Evolutionary conservation across 2,329 filamentous ascomycete species (phyloP).

Genomic region (Colletotrichum incanum): DNA sequence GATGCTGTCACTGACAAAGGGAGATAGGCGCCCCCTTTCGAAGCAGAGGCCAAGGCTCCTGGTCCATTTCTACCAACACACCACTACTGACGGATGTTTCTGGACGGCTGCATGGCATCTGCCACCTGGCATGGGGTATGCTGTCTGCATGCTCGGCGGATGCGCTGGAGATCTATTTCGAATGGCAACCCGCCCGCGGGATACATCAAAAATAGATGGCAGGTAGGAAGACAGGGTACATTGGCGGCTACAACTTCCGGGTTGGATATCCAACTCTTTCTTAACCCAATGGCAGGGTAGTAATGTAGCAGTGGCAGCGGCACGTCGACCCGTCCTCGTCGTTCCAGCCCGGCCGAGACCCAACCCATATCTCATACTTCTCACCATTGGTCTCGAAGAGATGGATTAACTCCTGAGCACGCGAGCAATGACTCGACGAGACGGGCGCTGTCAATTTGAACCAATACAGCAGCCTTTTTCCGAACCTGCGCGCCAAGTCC

Average conservation of each 20-base stretch:
- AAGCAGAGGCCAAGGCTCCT: not conserved
- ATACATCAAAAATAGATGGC: not conserved
- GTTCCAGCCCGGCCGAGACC: conserved; percentile 5
- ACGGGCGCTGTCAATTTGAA: not conserved
- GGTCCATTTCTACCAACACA: not conserved
- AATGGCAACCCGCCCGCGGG: not conserved
- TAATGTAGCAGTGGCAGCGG: not conserved
- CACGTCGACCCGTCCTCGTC: not conserved
- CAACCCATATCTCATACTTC: not conserved
- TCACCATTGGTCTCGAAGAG: not conserved
- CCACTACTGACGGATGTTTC: not conserved
- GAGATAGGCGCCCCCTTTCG: not conserved
- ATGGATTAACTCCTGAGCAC: not conserved
- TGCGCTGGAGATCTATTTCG: not conserved
- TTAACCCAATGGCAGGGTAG: not conserved
- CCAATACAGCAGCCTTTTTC: no score
- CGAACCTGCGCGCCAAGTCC: not conserved
- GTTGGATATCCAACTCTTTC: not conserved
- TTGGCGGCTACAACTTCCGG: conserved; percentile 8
- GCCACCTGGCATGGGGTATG: not conserved
- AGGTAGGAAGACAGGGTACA: not conserved
- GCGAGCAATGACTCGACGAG: not conserved
- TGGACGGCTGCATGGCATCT: not conserved
- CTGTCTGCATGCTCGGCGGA: not conserved
- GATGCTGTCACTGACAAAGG: not conserved